Evolutionary conservation across 495 filamentous ascomycete genomes (phyloP), one percentile per base, ranked within the genome.

Genomic region (Ramalina intermedia): DNA sequence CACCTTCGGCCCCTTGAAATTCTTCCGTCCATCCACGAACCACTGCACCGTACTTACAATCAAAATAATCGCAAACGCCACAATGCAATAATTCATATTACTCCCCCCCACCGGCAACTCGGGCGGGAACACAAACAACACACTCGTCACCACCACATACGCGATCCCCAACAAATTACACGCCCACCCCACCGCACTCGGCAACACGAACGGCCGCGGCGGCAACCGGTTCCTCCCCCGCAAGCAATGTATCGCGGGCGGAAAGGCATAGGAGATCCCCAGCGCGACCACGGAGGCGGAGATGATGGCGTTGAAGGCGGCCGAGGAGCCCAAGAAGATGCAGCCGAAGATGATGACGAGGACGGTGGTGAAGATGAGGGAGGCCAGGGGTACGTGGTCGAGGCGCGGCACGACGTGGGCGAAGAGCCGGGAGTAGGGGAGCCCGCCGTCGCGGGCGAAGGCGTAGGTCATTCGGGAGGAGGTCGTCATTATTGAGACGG

Each of bases 11-110:
- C 81, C 82, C 4, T 65, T 73, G 60, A 77, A 87, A 57, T 85
- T 80, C 67, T 79, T 83, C 20, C 78, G 69, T 7, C 83, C 84
- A 50, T 84, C 82, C n/a, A 84, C 66, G 51, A 83, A 61, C 80
- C 83, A 88, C 50, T 81, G 80, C 21, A 82, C 55, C 0, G 68
- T 61, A 21, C 78, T 78, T 37, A 88, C 74, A 6, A 84, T 61
- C 8, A 85, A 55, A 14, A 87, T 75, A 38, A 86, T 78, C 12
- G 69, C 72, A 53, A 87, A 84, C 0, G 78, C 82, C 6, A 77
- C 81, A 18, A 87, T 70, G 56, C 78, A 81, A 59, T 84, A 84
- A 63, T 82, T 87, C 83, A 89, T 86, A 63, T 77, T 86, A 50
- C 69, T 76, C 7, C 71, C 77, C 0, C 76, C 81, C 1, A 78